These are phyloP conservation scores for Elsinoe australis DNA, from an alignment of 2,329 filamentous ascomycete genomes.

Conservation along the genomic window DNA sequence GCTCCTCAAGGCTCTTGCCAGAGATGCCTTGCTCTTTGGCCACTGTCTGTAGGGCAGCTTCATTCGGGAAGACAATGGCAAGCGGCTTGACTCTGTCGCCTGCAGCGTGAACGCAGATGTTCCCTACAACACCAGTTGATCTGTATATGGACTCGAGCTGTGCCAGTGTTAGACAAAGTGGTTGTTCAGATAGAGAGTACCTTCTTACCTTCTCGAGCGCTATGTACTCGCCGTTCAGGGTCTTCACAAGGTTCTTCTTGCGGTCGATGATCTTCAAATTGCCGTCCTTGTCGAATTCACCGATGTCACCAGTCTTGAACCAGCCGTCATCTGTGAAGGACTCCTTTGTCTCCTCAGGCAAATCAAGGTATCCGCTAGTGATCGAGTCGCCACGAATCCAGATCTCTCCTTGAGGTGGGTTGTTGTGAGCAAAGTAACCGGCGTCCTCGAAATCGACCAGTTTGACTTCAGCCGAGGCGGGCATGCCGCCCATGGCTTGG, in stretches of 20 bases:
- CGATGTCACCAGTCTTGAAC: constrained; percentile 97
- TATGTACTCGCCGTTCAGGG: constrained; percentile 90
- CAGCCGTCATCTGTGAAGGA: constrained; percentile 76
- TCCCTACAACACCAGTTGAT: constrained; percentile 66
- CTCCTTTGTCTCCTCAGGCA: constrained; percentile 74
- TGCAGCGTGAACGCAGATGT: constrained; percentile 82
- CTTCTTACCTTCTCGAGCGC: constrained; percentile 65
- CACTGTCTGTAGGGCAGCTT: constrained; percentile 49
- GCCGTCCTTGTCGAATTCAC: constrained; percentile 73
- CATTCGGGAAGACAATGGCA: constrained; percentile 64
- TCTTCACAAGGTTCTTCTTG: constrained; percentile 98
- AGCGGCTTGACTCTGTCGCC: constrained; percentile 67
- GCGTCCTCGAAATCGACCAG: constrained; percentile 84
- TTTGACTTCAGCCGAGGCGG: constrained; percentile 76
- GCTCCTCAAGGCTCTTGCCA: constrained; percentile 56
- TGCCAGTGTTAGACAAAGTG: neutral
- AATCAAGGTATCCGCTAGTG: constrained; percentile 70
- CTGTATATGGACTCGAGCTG: constrained; percentile 86
- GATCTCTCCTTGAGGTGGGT: constrained; percentile 83
- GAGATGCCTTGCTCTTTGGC: constrained; percentile 53
- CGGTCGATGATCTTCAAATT: constrained; percentile 85
- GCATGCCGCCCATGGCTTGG: constrained; percentile 66
- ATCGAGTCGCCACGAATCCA: constrained; percentile 75
- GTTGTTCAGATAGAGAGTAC: neutral
- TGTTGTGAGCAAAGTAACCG: constrained; percentile 69